Conservation (phyloP, 1,284 basidiomycete species). For the Melampsora americana region DNA sequence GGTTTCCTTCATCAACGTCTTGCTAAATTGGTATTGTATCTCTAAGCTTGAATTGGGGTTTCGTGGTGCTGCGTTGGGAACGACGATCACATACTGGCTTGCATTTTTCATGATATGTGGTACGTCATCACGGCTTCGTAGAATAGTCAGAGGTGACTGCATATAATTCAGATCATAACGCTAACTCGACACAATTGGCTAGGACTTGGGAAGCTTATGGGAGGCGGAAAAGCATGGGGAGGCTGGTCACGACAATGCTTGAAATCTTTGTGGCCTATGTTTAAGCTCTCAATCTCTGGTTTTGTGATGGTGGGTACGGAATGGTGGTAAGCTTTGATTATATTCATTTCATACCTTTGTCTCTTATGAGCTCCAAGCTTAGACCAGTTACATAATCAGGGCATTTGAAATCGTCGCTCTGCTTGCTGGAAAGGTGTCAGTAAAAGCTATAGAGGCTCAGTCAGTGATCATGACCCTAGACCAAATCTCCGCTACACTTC, state of each 20-base stretch:
- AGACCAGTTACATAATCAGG: constrained; percentile 59
- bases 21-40: constrained; percentile 62
- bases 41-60: constrained; percentile 64
- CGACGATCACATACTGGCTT: constrained; percentile 69
- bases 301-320: constrained; percentile 74
- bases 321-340: constrained; percentile 59
- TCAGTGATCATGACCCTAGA: constrained; percentile 78
- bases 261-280: constrained; percentile 61
- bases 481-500: constrained; percentile 68
- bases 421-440: constrained; percentile 67
- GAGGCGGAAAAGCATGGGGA: constrained; percentile 64
- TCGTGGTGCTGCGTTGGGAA: constrained; percentile 64
- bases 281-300: constrained; percentile 67
- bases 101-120: constrained; percentile 62
- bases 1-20: constrained; percentile 65
- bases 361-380: neutral
- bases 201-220: constrained; percentile 18
- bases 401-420: constrained; percentile 75
- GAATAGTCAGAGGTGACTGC: neutral
- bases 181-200: too few relatives aligned
- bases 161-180: too few relatives aligned
- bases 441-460: constrained; percentile 68
- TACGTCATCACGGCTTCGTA: constrained; percentile 53
- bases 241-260: constrained; percentile 60
- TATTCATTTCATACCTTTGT: neutral